Conservation (phyloP, 768 basidiomycete genomes). For the Tricholoma sp. region DNA sequence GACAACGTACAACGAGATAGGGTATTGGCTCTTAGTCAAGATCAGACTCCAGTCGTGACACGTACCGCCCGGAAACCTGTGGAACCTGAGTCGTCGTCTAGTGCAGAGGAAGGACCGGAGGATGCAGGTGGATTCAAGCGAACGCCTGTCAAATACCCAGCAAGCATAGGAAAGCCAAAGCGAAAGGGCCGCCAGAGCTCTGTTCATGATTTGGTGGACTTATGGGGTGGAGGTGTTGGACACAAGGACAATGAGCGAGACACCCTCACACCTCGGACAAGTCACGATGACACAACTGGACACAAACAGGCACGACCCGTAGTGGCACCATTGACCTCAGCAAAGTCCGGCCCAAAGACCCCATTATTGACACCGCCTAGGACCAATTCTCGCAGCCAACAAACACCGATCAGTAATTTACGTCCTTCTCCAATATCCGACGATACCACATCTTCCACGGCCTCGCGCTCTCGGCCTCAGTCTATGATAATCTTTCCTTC, state of each 20-base stretch:
- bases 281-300: background rate
- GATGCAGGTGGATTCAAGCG: constrained; percentile 28
- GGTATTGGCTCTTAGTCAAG: constrained; percentile 29
- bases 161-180: constrained; percentile 33
- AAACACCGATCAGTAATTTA: background rate
- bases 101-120: constrained; percentile 56
- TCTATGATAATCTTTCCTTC: constrained; percentile 77
- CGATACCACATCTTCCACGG: constrained; percentile 23
- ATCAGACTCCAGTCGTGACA: constrained; percentile 41
- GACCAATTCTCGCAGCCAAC: constrained; percentile 1
- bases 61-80: constrained; percentile 15
- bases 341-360: constrained; percentile 1
- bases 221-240: constrained; percentile 60
- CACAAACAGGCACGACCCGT: constrained; percentile 1
- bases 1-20: constrained; percentile 10
- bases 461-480: constrained; percentile 62
- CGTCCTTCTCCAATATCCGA: background rate
- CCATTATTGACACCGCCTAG: constrained; percentile 5
- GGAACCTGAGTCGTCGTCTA: constrained; percentile 45
- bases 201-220: constrained; percentile 76
- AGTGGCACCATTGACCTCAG: background rate
- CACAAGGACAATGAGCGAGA: constrained; percentile 38
- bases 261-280: constrained; percentile 8
- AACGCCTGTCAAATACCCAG: constrained; percentile 18
- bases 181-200: constrained; percentile 63